Base-by-base conservation (phyloP, 495 filamentous ascomycete species). In the Aspergillus ostianus region DNA sequence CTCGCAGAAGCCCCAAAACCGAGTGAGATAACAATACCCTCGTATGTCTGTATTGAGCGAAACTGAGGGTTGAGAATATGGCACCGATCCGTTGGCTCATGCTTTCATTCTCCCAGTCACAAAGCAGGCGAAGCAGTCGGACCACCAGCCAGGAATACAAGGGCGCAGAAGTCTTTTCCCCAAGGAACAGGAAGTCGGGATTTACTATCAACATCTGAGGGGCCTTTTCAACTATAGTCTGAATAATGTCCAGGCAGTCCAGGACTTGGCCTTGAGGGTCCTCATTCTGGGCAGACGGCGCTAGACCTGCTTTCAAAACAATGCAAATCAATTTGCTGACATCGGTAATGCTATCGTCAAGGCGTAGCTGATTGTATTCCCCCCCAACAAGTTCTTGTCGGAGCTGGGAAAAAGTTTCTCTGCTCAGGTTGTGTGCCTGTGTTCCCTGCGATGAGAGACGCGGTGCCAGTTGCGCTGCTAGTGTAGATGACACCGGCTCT, bases 261-360 rank as follows among this genome's bases (percentile, higher is more conserved):
- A 73, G 64, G 5, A 86, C 80, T 66, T 92, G 85, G 12, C 76
- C 68, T 32, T 87, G 72, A 44, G 89, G 58, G 49, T 71, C 71
- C 19, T 89, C 83, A 63, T 88, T 80, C 60, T 79, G 76, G 20
- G 70, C 62, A 45, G 87, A 78, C 41, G 78, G 77, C 56, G 90
- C 90, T 3, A 98, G 73, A 20, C 93, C 89, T 48, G 91, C 90
- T 65, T 90, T 85, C 52, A 90, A 81, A 62, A 95, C 87, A 60
- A 96, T 88, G 62, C 86, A 87, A 36, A 98, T 87, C 23, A 98
- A 80, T 72, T 90, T 87, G 68, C 90, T 86, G 62, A 93, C 91
- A 68, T 92, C 84, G 8, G 85, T 81, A 51, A 90, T 71, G 60
- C 87, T 85, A 54, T 90, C 85, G 58, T 87, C 84, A 6, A 80